Evolutionary conservation across 768 basidiomycete genomes (phyloP).

Genomic region (Panus rudis): DNA sequence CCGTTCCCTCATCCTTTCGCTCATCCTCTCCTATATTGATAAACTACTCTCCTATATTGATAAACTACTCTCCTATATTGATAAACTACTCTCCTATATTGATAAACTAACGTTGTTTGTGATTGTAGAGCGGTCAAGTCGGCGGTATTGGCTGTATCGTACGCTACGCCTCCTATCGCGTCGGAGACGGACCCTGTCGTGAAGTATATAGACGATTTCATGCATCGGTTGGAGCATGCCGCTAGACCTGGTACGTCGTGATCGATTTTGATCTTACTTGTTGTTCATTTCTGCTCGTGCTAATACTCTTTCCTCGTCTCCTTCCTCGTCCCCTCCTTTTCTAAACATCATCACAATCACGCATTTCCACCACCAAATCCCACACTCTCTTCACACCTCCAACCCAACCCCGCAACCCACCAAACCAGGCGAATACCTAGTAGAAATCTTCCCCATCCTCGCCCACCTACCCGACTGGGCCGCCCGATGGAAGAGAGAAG

Average conservation of each 20-base stretch:
- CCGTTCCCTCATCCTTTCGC: neutral
- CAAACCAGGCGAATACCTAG: neutral
- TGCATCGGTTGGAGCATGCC: neutral
- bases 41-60: too few species aligned
- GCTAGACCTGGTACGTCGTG: neutral
- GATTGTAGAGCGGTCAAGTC: neutral
- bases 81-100: too few species aligned
- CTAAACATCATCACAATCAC: too few species aligned
- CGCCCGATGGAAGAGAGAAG: neutral
- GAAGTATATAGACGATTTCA: neutral
- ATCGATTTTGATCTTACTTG: too few species aligned
- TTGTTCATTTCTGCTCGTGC: too few species aligned
- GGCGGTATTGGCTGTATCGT: neutral
- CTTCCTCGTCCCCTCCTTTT: too few species aligned
- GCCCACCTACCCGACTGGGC: neutral
- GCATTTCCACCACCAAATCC: too few species aligned
- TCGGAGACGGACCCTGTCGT: neutral
- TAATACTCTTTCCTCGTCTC: too few species aligned
- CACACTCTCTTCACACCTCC: too few species aligned
- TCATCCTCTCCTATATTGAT: too few species aligned
- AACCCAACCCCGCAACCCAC: too few species aligned
- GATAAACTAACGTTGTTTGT: neutral
- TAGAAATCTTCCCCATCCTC: conserved; percentile 4
- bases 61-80: too few species aligned
- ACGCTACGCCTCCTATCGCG: neutral